phyloP scores from a whole-genome alignment of 495 filamentous ascomycete species.

The Chaetomidium leptoderma region DNA sequence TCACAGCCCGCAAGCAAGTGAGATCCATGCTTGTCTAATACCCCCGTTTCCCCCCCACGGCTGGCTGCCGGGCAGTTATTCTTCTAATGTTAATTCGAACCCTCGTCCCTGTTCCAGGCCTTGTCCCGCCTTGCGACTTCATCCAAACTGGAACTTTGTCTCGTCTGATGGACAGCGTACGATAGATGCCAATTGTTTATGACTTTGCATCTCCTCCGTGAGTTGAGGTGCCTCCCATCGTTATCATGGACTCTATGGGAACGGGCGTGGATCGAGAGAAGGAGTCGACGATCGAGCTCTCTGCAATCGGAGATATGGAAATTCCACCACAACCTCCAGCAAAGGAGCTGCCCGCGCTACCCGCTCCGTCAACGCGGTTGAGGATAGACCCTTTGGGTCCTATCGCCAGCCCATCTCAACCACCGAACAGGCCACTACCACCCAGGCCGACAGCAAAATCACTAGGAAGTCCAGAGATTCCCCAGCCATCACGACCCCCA shows the following conservation, averaged over 20 bases:
- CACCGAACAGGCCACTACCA: constrained; percentile 32
- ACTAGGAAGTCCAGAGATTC: constrained; percentile 13
- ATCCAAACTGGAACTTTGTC: constrained; percentile 11
- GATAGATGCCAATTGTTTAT: constrained; percentile 25
- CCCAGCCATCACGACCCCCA: constrained; percentile 22
- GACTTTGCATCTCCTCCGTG: constrained; percentile 11
- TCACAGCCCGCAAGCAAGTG: neutral
- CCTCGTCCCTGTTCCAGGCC: constrained; percentile 5
- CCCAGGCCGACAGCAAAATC: constrained; percentile 24
- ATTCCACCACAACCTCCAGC: constrained; percentile 26
- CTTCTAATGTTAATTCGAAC: constrained; percentile 14
- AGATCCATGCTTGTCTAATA: constrained; percentile 10
- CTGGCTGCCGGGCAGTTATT: neutral
- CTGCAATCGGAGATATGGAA: neutral
- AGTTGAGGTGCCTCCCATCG: constrained; percentile 17
- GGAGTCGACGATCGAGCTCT: constrained; percentile 22
- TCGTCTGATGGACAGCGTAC: constrained; percentile 35
- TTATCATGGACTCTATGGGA: constrained; percentile 17
- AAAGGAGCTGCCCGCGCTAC: constrained; percentile 21
- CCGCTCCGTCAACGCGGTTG: constrained; percentile 12
- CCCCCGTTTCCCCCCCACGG: neutral
- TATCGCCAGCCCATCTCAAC: constrained; percentile 16
- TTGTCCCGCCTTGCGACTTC: neutral
- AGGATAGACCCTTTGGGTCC: constrained; percentile 6
- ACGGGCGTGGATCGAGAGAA: constrained; percentile 25